Evolutionary conservation across 139 green algal genomes (phyloP).

Genomic region (Chlamydomonas eustigma): DNA sequence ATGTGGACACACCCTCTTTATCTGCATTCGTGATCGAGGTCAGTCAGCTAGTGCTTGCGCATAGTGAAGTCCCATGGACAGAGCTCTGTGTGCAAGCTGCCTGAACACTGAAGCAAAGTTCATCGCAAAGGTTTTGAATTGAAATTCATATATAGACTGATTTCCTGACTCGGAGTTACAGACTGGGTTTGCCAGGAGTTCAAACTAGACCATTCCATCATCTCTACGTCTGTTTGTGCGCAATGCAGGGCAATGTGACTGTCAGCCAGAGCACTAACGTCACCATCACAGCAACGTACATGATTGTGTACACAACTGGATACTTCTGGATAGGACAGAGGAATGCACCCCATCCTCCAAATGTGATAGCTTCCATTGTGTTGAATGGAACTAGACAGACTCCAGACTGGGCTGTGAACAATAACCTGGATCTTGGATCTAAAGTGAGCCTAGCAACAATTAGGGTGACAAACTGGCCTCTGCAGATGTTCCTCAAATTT

Average conservation of each 20-base stretch:
- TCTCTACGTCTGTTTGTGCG: too few species aligned
- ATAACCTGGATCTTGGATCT: constrained; percentile 23
- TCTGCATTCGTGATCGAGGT: constrained; percentile 23
- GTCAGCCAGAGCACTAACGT: constrained; percentile 30
- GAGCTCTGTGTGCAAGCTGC: too few species aligned
- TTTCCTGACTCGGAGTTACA: background rate
- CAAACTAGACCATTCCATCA: too few species aligned
- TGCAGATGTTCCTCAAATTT: background rate
- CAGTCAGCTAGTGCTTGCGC: too few species aligned
- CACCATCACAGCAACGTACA: background rate
- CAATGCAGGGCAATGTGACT: constrained; percentile 30
- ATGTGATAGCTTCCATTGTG: constrained; percentile 9
- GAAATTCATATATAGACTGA: background rate
- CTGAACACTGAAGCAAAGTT: too few species aligned
- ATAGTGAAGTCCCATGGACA: too few species aligned
- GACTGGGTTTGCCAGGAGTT: too few species aligned
- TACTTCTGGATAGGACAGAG: constrained; percentile 7
- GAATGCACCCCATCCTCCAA: constrained; percentile 1
- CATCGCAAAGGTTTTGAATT: too few species aligned
- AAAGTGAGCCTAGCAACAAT: too few species aligned
- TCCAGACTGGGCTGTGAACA: constrained; percentile 18
- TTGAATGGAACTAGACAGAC: constrained; percentile 27
- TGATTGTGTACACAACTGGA: constrained; percentile 4
- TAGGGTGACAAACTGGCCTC: too few species aligned
- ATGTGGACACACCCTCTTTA: constrained; percentile 28